A percentile compares a stretch with the other conserved stretches of the same genome.
These are phyloP conservation scores for Hymenoscyphus infarciens DNA, from an alignment of 2,329 filamentous ascomycete genomes.

Conservation along the genomic window DNA sequence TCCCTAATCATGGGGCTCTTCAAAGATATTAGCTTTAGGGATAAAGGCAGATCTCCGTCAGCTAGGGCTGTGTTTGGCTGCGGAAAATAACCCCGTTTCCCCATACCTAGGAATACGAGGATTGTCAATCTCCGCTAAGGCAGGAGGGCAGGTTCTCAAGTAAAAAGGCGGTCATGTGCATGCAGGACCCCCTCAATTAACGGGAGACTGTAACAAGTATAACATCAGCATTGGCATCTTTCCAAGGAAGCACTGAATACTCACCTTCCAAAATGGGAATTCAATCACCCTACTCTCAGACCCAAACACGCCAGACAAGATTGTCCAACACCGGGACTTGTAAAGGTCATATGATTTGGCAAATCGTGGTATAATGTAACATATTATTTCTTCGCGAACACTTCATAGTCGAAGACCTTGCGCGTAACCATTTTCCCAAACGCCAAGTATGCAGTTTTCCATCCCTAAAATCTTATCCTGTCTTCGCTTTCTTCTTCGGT, in stretches of 20 bases:
- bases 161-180: neutral
- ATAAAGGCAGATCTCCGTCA: neutral
- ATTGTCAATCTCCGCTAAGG: neutral
- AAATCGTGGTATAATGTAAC: conserved; percentile 7
- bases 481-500: conserved; percentile 48
- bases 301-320: neutral
- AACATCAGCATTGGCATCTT: neutral
- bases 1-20: too few species aligned
- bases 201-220: neutral
- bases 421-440: conserved; percentile 10
- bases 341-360: neutral
- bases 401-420: neutral
- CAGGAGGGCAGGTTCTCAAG: neutral
- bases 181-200: neutral
- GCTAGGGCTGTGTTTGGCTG: conserved; percentile 1
- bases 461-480: conserved; percentile 15
- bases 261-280: neutral
- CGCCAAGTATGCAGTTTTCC: conserved; percentile 16
- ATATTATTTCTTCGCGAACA: conserved; percentile 3
- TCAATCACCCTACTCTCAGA: neutral
- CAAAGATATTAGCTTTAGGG: too few species aligned
- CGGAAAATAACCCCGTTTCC: neutral
- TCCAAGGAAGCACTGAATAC: neutral
- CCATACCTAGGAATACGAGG: conserved; percentile 4
- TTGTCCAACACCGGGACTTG: neutral